A percentile compares a stretch with the other conserved stretches of the same genome.
phyloP scores from a whole-genome alignment of 1,284 basidiomycete genomes.

The Vanrija pseudolonga region DNA sequence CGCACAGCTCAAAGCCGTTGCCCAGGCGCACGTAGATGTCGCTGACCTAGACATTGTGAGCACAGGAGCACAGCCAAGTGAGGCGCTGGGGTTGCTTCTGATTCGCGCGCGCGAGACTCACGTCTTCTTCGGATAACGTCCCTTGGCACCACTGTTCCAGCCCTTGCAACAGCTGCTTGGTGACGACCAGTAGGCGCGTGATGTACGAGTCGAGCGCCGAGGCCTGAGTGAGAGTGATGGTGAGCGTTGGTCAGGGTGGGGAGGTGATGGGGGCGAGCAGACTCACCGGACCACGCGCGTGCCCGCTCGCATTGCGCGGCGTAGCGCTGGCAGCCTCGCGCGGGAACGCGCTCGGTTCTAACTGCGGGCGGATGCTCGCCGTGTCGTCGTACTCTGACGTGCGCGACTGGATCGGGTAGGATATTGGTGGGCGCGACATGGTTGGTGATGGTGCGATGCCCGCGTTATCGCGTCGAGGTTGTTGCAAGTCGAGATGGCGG shows the following conservation, averaged over 20 bases:
- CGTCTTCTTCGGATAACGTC: constrained; percentile 64
- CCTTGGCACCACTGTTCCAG: constrained; percentile 83
- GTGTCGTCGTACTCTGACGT: neutral
- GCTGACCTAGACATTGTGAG: constrained; percentile 64
- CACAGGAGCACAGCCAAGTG: neutral
- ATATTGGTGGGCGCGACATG: constrained; percentile 22
- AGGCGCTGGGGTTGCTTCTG: neutral
- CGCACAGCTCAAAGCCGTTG: constrained; percentile 94
- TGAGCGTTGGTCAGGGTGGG: too few relatives aligned
- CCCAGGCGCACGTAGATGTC: constrained; percentile 95
- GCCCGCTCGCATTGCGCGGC: neutral
- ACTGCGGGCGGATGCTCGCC: neutral
- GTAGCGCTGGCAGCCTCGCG: neutral
- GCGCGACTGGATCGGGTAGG: constrained; percentile 15
- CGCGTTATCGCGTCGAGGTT: too few relatives aligned
- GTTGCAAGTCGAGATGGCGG: too few relatives aligned
- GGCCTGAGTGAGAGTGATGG: constrained; percentile 16
- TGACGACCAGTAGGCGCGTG: constrained; percentile 87
- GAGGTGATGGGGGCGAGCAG: neutral
- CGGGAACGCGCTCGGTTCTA: neutral
- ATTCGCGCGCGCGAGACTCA: constrained; percentile 15
- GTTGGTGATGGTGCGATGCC: too few relatives aligned
- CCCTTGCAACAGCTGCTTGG: constrained; percentile 88
- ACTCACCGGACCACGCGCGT: constrained; percentile 4
- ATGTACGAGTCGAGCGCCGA: constrained; percentile 70